A percentile compares a stretch with the other conserved stretches of the same genome.
phyloP scores from a whole-genome alignment of 805 yeast species.

The Debaryomyces prosopidis region DNA sequence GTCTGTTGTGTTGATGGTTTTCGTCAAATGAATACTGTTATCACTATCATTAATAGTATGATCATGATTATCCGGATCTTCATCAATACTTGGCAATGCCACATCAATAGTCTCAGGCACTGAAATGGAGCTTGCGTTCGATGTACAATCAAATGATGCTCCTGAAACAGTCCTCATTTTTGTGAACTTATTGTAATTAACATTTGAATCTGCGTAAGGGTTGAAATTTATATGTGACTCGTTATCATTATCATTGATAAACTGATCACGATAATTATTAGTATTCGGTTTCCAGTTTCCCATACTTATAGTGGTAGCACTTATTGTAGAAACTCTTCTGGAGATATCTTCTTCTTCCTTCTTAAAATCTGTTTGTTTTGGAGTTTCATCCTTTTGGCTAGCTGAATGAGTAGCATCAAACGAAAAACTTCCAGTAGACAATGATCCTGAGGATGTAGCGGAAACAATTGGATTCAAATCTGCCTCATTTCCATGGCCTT shows the following conservation, averaged over 20 bases:
- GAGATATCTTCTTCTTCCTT: slow-evolving; percentile 11
- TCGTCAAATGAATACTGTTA: slow-evolving; percentile 3
- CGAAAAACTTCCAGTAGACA: slow-evolving; percentile 28
- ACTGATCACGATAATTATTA: slow-evolving; percentile 46
- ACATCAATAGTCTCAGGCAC: slow-evolving; percentile 44
- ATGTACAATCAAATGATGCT: slow-evolving; percentile 14
- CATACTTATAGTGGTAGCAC: slow-evolving; percentile 40
- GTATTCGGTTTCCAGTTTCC: slow-evolving; percentile 66
- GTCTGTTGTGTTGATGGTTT: slow-evolving; percentile 12
- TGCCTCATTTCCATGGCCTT: not conserved
- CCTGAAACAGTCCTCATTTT: slow-evolving; percentile 22
- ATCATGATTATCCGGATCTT: slow-evolving; percentile 25
- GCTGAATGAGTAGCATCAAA: slow-evolving; percentile 11
- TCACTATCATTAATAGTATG: slow-evolving; percentile 2
- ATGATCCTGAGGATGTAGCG: slow-evolving; percentile 26
- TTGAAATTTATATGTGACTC: slow-evolving; percentile 33
- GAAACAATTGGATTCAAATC: slow-evolving; percentile 15
- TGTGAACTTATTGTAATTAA: slow-evolving; percentile 34
- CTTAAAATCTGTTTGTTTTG: not conserved
- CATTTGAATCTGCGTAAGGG: slow-evolving; percentile 16
- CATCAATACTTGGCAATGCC: slow-evolving; percentile 36
- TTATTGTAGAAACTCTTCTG: slow-evolving; percentile 37
- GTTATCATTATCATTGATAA: slow-evolving; percentile 45
- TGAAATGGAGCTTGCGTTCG: slow-evolving; percentile 28
- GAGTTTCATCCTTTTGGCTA: slow-evolving; percentile 1